Evolutionary conservation across 1,139 yeast genomes (phyloP).

Genomic region (Hemisphaericaspora subhashii): DNA sequence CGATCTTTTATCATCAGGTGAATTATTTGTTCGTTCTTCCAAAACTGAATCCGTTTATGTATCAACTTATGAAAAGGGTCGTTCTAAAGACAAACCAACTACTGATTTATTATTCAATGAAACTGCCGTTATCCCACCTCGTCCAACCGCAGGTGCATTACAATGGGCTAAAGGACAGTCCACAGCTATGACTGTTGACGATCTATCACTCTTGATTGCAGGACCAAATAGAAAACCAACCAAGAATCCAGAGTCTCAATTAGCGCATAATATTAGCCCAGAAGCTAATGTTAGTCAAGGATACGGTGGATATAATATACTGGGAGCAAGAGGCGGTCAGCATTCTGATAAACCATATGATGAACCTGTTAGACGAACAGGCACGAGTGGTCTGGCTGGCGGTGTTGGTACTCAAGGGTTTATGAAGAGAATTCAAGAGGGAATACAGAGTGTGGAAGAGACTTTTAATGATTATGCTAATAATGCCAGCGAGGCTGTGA

Average conservation of each 20-base stretch:
- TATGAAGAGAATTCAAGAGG: conserved; percentile 50
- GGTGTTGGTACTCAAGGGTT: conserved; percentile 37
- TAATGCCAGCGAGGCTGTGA: conserved; percentile 53
- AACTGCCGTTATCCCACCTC: conserved; percentile 62
- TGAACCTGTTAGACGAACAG: conserved; percentile 44
- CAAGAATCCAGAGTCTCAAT: conserved; percentile 53
- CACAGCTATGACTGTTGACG: conserved; percentile 56
- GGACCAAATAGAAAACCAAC: conserved; percentile 60
- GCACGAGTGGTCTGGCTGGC: conserved; percentile 15
- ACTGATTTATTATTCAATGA: conserved; percentile 62
- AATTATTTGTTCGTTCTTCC: conserved; percentile 60
- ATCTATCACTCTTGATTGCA: conserved; percentile 56
- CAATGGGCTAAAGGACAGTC: conserved; percentile 85
- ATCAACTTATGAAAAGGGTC: conserved; percentile 16
- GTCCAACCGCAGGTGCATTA: conserved; percentile 78
- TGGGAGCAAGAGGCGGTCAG: conserved; percentile 21
- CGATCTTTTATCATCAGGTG: conserved; percentile 66
- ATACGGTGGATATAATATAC: conserved; percentile 28
- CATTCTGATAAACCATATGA: conserved; percentile 46
- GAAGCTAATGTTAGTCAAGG: conserved; percentile 42
- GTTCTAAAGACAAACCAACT: conserved; percentile 17
- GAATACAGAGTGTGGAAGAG: conserved; percentile 56
- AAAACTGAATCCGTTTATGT: conserved; percentile 51
- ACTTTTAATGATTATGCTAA: conserved; percentile 59
- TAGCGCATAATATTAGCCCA: conserved; percentile 57